Base-by-base conservation (phyloP, 768 basidiomycete genomes). In the Boletus barrowsii region DNA sequence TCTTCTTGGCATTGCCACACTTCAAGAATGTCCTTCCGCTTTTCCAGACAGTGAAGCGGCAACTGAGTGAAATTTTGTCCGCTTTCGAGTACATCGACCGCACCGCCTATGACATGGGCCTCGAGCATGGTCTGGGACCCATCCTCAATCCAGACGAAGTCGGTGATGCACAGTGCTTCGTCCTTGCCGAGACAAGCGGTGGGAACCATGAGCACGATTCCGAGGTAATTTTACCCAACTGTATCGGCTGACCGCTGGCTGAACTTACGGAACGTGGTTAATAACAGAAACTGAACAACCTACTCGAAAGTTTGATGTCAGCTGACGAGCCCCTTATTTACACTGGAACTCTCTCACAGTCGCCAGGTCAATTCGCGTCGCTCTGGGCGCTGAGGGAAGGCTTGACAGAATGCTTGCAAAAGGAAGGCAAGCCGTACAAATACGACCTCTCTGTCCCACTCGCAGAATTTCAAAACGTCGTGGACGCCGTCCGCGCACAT, bases 61-160 rank as follows among this genome's bases (percentile, higher is more conserved):
- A 90, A 57, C 74, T 98, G 8, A 93, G 93, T 11, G 96, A 99
- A 74, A 95, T 98, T 57, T 82, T 99, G 29, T 95, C 93, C 9
- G 96, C 97, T 0, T 98, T 98, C 71, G 96, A 99, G 72, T 98
- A 89, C 71, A 91, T 95, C 47, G 96, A 99, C 68, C 80, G 90
- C 49, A 86, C 86, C 13, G 82, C 89, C 2, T 92, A 92, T 67
- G 83, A 94, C 48, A 76, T 95, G 52, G 86, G 87, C n/a, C 80
- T 90, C 41, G 84, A 87, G 65, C 88, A 92, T 59, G 87, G 90
- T 0, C 86, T 92, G 58, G 87, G 88, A 20, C 82, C 88, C 47
- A 86, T 86, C 13, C 77, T 96, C 35, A 79, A 81, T 48, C 81
- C 87, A 47, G 78, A 87, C 46, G 89, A 93, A 54, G 78, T 89